Evolutionary conservation across 75 land plant genomes (phyloP), one percentile per base, ranked within the genome.

Genomic region (Selaginella tamariscina): DNA sequence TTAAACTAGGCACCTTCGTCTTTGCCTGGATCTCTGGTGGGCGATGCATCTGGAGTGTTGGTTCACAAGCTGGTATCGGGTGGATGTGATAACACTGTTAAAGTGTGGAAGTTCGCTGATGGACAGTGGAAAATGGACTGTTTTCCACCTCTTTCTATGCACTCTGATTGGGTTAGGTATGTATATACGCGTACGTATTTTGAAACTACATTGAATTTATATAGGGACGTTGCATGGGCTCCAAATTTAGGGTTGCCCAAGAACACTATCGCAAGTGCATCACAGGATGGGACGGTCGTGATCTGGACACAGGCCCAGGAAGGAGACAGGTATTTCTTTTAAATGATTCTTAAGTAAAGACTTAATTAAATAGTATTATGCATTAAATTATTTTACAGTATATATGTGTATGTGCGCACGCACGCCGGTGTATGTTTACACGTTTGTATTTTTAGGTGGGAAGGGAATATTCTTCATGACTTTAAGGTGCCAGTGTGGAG

Each of bases 191-290:
- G n/a, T n/a, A n/a, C n/a, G n/a, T n/a, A n/a, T n/a, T n/a, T n/a
- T n/a, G n/a, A n/a, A n/a, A n/a, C n/a, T n/a, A n/a, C n/a, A n/a
- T n/a, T n/a, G n/a, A n/a, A n/a, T n/a, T n/a, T n/a, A n/a, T n/a
- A n/a, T n/a, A 67, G 85, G 28, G 88, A 85, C 60, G 88, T 85
- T n/a, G 85, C 85, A 13, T 85, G 88, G 88, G 88, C 85, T 9
- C 87, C 88, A 29, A 79, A 81, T 56, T 65, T 82, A n/a, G 84
- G 87, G 49, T 71, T 82, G 0, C 84, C 79, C 31, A 82, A 75
- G 71, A 79, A 74, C 39, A 85, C 84, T 1, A 85, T 59, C 65
- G 87, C 87, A 5, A 85, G 84, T 75, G 82, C 80, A n/a, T 86
- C 88, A 20, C 88, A 86, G 75, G 85, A 86, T 78, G 88, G 88